Evolutionary conservation across 257 asterid species (phyloP).

Genomic region (Echium plantagineum): DNA sequence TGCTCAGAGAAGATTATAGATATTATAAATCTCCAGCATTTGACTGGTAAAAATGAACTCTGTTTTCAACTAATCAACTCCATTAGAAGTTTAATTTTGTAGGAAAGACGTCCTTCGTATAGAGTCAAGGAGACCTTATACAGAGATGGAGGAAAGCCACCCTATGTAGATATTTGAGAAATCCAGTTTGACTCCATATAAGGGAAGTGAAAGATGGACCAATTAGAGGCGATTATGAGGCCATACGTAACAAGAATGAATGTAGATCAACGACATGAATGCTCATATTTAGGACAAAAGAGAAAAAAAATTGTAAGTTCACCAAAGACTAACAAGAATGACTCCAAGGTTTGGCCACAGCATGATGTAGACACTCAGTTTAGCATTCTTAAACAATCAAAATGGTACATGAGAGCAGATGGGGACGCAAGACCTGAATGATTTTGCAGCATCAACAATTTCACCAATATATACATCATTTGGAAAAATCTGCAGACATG

Average conservation of each 20-base stretch:
- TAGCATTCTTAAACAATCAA: neutral
- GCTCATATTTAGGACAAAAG: too few relatives aligned
- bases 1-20: neutral
- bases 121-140: too few relatives aligned
- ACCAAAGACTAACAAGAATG: neutral
- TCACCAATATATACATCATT: slow-evolving; percentile 69
- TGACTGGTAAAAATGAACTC: too few relatives aligned
- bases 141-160: too few relatives aligned
- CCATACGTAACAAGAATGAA: too few relatives aligned
- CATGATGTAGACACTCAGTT: neutral
- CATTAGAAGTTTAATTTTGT: neutral
- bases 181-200: too few relatives aligned
- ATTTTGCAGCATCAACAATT: slow-evolving; percentile 46
- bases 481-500: slow-evolving; percentile 61
- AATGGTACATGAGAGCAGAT: neutral
- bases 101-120: too few relatives aligned
- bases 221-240: too few relatives aligned
- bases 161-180: too few relatives aligned
- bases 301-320: neutral
- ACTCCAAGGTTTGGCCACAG: neutral
- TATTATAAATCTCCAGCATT: neutral
- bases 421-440: slow-evolving; percentile 42
- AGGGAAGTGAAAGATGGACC: too few relatives aligned
- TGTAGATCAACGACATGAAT: too few relatives aligned
- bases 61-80: neutral